Evolutionary conservation across 805 yeast genomes (phyloP).

Genomic region (Pichia ethanolica): DNA sequence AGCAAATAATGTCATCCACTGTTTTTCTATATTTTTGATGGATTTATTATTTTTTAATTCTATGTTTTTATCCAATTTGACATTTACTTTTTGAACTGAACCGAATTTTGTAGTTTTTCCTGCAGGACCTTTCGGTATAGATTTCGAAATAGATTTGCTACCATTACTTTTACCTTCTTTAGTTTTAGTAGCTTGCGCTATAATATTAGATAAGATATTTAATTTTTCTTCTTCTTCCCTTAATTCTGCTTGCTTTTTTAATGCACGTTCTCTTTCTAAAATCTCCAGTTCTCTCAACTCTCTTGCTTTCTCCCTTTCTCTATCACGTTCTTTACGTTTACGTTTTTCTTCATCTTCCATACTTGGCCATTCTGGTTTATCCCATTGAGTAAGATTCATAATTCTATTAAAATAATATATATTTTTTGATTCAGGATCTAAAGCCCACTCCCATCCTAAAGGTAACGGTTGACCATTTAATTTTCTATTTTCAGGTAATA

Average conservation of each 20-base stretch:
- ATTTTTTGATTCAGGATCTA: slow-evolving; percentile 36
- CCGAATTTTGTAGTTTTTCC: not conserved
- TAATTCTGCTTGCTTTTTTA: slow-evolving; percentile 22
- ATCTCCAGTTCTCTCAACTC: slow-evolving; percentile 24
- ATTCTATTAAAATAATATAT: slow-evolving; percentile 49
- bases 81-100: no score
- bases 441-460: slow-evolving; percentile 59
- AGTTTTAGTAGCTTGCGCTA: slow-evolving; percentile 22
- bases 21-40: slow-evolving; percentile 19
- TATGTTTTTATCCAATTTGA: not conserved
- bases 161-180: not conserved
- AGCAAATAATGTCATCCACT: slow-evolving; percentile 54
- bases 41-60: slow-evolving; percentile 18
- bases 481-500: slow-evolving; percentile 15
- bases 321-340: slow-evolving; percentile 11
- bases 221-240: slow-evolving; percentile 20
- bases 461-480: slow-evolving; percentile 39
- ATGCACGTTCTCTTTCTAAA: slow-evolving; percentile 30
- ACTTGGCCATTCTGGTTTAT: slow-evolving; percentile 34
- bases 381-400: slow-evolving; percentile 50
- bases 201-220: slow-evolving; percentile 22
- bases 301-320: slow-evolving; percentile 21
- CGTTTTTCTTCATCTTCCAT: slow-evolving; percentile 7
- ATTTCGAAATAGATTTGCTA: no score
- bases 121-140: no score